Base-by-base conservation (phyloP, 2,329 filamentous ascomycete species). In the Mycosphaerella sp. region DNA sequence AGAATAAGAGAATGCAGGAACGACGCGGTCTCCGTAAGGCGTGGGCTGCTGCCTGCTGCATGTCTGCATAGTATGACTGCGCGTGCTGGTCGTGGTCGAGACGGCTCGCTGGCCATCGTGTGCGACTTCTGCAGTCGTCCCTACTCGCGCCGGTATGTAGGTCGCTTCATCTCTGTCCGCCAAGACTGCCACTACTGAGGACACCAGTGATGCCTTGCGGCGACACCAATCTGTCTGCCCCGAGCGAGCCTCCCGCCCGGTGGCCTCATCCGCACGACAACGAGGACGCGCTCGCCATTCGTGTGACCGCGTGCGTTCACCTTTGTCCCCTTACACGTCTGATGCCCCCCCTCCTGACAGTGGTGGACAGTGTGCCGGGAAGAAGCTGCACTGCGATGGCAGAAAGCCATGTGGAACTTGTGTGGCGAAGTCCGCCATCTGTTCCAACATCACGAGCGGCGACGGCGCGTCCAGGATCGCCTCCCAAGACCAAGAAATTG, bases 321-420 rank as follows among this genome's bases (percentile, higher is more conserved):
- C n/a, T 13, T 12, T n/a, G 7, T 7, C 12, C n/a, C 4, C 21
- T 25, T 6, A 25, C 21, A n/a, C 16, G 10, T 45, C 6, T n/a
- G 4, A 6, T n/a, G 28, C 13, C 2, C 21, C 13, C 2, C 21
- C 4, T n/a, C 25, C 16, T 37, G 25, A 46, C 16, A 1, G 4
- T 37, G 18, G 2, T n/a, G 9, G 21, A 25, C 43, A 46, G 34
- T 52, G 49, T 39, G 43, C 32, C n/a, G 37, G 13, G n/a, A 52
- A 47, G 37, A 53, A 53, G 41, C 28, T 45, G 6, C 43, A 43
- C 7, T 53, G 50, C 18, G 50, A 49, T 45, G 50, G 45, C 17
- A n/a, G 12, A 4, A 35, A 18, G 3, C 50, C 50, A 21, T 53
- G 50, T 45, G 16, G 34, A 13, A 44, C 50, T 9, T 53, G 50